Percentiles rank a stretch among this genome's conserved stretches.
phyloP scores from a whole-genome alignment of 2,329 filamentous ascomycete species.

The Arachnopeziza araneosa region DNA sequence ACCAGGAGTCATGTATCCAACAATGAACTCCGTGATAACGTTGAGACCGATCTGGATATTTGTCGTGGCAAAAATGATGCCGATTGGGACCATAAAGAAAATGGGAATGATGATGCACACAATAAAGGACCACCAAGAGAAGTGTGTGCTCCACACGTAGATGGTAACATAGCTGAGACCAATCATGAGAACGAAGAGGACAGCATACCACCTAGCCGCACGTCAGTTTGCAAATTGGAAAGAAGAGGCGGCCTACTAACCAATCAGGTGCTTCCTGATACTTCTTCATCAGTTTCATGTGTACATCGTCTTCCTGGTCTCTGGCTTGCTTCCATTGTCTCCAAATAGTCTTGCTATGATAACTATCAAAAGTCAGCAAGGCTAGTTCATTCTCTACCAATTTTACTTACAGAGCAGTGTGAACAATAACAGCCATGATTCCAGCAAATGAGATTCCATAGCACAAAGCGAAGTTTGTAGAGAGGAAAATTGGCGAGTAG shows the following conservation, averaged over 20 bases:
- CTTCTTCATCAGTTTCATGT: constrained; percentile 49
- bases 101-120: constrained; percentile 29
- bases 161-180: constrained; percentile 32
- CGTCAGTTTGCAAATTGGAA: background rate
- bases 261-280: constrained; percentile 51
- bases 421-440: constrained; percentile 61
- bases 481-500: constrained; percentile 68
- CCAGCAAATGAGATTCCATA: constrained; percentile 71
- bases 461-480: constrained; percentile 63
- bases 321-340: constrained; percentile 17
- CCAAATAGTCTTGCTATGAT: constrained; percentile 59
- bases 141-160: constrained; percentile 20
- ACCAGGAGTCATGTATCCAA: constrained; percentile 46
- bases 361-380: background rate
- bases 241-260: constrained; percentile 43
- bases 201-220: background rate
- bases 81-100: constrained; percentile 29
- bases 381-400: background rate
- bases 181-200: constrained; percentile 36
- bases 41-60: constrained; percentile 44
- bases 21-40: constrained; percentile 44
- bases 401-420: constrained; percentile 55
- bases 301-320: constrained; percentile 43
- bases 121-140: constrained; percentile 32
- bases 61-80: constrained; percentile 42